A percentile compares a stretch with the other conserved stretches of the same genome.
Evolutionary conservation across 2,329 filamentous ascomycete species (phyloP).

Genomic region (Neofusicoccum umdonicola): DNA sequence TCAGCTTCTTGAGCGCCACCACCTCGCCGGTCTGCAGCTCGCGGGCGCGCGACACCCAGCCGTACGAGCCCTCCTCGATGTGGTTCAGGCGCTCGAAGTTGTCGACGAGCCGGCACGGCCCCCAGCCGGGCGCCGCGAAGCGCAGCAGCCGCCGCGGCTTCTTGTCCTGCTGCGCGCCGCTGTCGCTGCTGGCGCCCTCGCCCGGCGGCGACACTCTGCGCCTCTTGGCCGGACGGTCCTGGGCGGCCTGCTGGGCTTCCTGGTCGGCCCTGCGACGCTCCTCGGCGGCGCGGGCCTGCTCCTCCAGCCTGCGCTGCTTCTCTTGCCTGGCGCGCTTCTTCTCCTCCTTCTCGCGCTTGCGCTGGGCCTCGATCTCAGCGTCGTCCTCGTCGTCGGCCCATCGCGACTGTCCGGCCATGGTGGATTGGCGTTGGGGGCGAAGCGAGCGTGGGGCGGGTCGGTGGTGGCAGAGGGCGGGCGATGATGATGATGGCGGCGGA

Average conservation of each 20-base stretch:
- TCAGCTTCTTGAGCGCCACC: constrained; percentile 90
- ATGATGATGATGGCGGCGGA: neutral
- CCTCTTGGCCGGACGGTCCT: constrained; percentile 54
- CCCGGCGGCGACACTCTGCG: constrained; percentile 59
- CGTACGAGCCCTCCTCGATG: constrained; percentile 97
- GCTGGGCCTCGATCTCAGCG: constrained; percentile 66
- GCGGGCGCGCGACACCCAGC: constrained; percentile 83
- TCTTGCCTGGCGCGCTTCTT: constrained; percentile 82
- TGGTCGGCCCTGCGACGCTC: constrained; percentile 31
- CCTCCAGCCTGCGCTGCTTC: constrained; percentile 69
- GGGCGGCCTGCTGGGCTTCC: constrained; percentile 15
- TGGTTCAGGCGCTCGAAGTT: constrained; percentile 91
- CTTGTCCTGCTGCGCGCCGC: constrained; percentile 19
- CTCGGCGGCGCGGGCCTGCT: constrained; percentile 32
- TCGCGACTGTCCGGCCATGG: constrained; percentile 63
- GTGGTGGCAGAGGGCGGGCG: neutral
- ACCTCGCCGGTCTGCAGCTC: constrained; percentile 72
- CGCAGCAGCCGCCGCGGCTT: constrained; percentile 62
- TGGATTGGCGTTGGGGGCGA: neutral
- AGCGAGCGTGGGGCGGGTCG: constrained; percentile 29
- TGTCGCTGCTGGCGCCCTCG: constrained; percentile 22
- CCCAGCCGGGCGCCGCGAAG: constrained; percentile 68
- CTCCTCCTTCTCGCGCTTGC: constrained; percentile 81
- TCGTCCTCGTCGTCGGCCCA: constrained; percentile 89
- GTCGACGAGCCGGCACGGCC: constrained; percentile 72